Evolutionary conservation across 2,329 filamentous ascomycete genomes (phyloP).

Genomic region (Neofusicoccum parvum): DNA sequence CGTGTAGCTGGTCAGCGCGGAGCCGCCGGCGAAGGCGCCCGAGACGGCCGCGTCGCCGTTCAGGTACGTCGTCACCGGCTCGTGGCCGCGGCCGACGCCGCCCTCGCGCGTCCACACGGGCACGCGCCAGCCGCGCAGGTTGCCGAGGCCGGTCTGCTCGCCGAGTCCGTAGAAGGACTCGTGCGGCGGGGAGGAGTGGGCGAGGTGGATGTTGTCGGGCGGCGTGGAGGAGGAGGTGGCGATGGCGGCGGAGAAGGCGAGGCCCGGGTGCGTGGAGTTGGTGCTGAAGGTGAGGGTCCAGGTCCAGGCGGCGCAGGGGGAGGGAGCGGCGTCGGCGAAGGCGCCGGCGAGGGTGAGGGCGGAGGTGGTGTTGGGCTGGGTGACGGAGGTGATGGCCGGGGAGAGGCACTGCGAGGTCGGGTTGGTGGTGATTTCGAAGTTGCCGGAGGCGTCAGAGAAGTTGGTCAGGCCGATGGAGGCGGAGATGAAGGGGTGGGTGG

Average conservation of each 20-base stretch:
- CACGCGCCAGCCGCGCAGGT: constrained; percentile 31
- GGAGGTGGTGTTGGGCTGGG: not conserved
- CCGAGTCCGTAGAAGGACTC: constrained; percentile 34
- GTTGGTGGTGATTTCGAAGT: constrained; percentile 18
- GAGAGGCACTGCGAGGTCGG: not conserved
- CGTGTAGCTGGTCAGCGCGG: constrained; percentile 38
- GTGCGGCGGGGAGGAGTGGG: constrained; percentile 24
- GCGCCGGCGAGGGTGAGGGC: constrained; percentile 7
- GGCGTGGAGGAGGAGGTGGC: not conserved
- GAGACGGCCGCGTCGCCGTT: constrained; percentile 25
- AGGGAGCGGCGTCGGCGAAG: constrained; percentile 3
- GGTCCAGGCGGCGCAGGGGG: not conserved
- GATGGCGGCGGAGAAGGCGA: not conserved
- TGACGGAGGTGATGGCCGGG: constrained; percentile 13
- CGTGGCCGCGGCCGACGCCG: constrained; percentile 32
- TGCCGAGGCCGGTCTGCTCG: constrained; percentile 30
- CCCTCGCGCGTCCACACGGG: constrained; percentile 33
- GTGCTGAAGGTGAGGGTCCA: constrained; percentile 5
- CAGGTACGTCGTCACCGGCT: constrained; percentile 29
- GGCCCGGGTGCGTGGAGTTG: not conserved
- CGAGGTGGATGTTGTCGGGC: constrained; percentile 27
- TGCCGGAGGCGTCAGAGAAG: constrained; percentile 20
- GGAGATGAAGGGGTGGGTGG: constrained; percentile 14
- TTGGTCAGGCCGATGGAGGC: constrained; percentile 14
- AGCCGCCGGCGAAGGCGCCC: constrained; percentile 32